Evolutionary conservation across 2,329 filamentous ascomycete genomes (phyloP).

Genomic region (Arachnomyces sp.): DNA sequence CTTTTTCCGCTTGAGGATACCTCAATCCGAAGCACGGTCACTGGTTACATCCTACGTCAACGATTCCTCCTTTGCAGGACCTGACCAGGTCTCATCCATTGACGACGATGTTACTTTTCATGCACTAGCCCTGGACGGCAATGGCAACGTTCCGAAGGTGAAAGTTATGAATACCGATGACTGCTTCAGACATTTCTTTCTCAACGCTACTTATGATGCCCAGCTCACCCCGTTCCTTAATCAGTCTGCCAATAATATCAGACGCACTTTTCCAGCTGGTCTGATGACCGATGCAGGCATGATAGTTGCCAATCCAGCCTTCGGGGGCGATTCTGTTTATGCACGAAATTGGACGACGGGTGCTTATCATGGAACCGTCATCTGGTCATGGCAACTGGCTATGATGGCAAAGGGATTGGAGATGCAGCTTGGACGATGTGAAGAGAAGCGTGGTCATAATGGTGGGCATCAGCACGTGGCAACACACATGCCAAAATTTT

Average conservation of each 20-base stretch:
- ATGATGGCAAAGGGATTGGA: constrained; percentile 58
- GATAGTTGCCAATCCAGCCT: constrained; percentile 56
- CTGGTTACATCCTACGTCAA: constrained; percentile 40
- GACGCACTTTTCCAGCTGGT: constrained; percentile 52
- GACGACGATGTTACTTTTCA: constrained; percentile 46
- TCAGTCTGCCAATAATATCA: constrained; percentile 51
- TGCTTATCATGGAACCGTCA: constrained; percentile 57
- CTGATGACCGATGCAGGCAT: constrained; percentile 50
- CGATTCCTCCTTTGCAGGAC: constrained; percentile 37
- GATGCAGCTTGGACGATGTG: constrained; percentile 50
- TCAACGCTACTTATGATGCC: constrained; percentile 51
- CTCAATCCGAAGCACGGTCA: too few relatives aligned
- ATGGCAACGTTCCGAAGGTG: constrained; percentile 43
- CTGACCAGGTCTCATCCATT: constrained; percentile 37
- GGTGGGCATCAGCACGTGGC: background rate
- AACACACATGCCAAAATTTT: constrained; percentile 44
- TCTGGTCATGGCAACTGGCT: constrained; percentile 59
- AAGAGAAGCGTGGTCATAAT: constrained; percentile 13
- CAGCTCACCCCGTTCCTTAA: constrained; percentile 53
- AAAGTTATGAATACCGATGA: constrained; percentile 59
- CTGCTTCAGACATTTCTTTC: constrained; percentile 56
- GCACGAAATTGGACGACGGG: constrained; percentile 47
- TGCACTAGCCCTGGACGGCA: constrained; percentile 50
- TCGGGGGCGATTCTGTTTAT: constrained; percentile 42
- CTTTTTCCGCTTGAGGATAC: constrained; percentile 40